Base-by-base conservation (phyloP, 2,329 filamentous ascomycete species). In the Nothopassalora personata region DNA sequence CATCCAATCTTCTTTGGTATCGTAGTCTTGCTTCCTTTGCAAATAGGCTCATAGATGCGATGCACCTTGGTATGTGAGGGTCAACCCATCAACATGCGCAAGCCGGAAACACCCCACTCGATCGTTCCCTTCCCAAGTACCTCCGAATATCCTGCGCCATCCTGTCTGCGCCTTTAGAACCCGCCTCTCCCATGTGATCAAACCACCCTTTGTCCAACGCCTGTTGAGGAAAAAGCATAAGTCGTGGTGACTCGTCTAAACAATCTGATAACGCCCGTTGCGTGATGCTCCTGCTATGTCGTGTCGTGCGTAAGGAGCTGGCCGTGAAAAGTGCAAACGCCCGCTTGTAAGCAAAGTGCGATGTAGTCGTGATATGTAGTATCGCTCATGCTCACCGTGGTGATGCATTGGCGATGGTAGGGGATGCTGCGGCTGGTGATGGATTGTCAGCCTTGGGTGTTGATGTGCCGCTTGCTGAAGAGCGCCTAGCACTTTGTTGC, bases 401-500 rank as follows among this genome's bases (percentile, higher is more conserved):
- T 36, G 64, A 59, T 47, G 64, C 61, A 36, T 56, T 60, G 23
- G 60, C 58, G 23, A 66, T 60, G 23, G 56, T 54, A 4, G 61
- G 63, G 47, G 61, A 59, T 31, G 56, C 55, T 46, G 59, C 34
- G 7, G 43, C 31, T 34, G 64, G 60, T 19, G 62, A 63, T 19
- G 59, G 53, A 47, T 56, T 64, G 2, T 54, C 49, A 13, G 63
- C 49, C 56, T 65, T 64, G 5, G 62, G 64, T 15, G 64, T 63
- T 19, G 59, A 62, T 46, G 55, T 57, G 47, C 61, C 57, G 57
- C 61, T 65, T 8, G 39, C 46, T 30, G 66, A 65, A 28, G 61
- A 57, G 18, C 66, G 66, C 59, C 67, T 68, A 36, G 61, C 49
- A 28, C 70, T 65, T 57, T 74, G 73, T 58, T 77, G 75, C 58